Conservation (phyloP, 2,329 filamentous ascomycete species). For the Akanthomyces lecanii region DNA sequence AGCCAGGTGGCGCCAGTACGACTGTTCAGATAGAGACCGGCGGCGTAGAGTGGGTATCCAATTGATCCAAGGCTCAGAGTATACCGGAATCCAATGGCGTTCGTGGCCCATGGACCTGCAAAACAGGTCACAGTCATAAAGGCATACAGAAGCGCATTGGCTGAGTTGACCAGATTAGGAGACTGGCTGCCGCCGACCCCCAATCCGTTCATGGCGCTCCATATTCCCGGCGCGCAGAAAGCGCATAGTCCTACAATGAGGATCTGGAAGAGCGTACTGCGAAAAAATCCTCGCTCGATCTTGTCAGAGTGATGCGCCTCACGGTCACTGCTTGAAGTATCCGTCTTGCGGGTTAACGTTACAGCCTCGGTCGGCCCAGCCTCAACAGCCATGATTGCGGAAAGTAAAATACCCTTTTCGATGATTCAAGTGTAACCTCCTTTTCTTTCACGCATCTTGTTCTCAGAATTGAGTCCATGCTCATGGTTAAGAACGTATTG, state of each 20-base stretch:
- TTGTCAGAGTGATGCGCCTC: neutral
- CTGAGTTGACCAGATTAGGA: constrained; percentile 40
- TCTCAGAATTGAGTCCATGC: too few relatives aligned
- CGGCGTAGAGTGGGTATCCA: constrained; percentile 61
- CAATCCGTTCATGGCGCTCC: constrained; percentile 36
- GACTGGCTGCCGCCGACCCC: constrained; percentile 39
- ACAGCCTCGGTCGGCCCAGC: neutral
- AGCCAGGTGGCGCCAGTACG: constrained; percentile 60
- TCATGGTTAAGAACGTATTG: too few relatives aligned
- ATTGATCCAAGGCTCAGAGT: constrained; percentile 42
- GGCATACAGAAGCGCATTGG: constrained; percentile 43
- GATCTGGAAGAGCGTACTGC: constrained; percentile 35
- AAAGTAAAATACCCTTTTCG: too few relatives aligned
- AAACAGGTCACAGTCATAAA: constrained; percentile 43
- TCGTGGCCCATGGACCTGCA: constrained; percentile 34
- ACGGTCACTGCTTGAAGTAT: neutral
- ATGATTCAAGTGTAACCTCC: too few relatives aligned
- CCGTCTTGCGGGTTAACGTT: neutral
- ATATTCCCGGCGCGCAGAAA: constrained; percentile 39
- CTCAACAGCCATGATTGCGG: neutral
- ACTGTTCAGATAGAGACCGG: constrained; percentile 62
- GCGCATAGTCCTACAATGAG: constrained; percentile 35
- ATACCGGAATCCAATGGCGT: constrained; percentile 34
- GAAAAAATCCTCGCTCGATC: constrained; percentile 20
- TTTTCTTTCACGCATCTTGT: too few relatives aligned